Conservation (phyloP, 129 eudicot species). For the Daucus carota region DH1_v3.0 NC_030383.2:5357001-5357500, state of each 20-base stretch:
- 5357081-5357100: constrained; percentile 69
- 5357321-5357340: neutral
- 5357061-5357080: constrained; percentile 71
- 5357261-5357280: constrained; percentile 56
- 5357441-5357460: constrained; percentile 89
- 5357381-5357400: constrained; percentile 84
- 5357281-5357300: constrained; percentile 24
- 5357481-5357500: constrained; percentile 74
- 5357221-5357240: constrained; percentile 59
- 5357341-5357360: neutral
- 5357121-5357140: constrained; percentile 73
- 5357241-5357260: constrained; percentile 45
- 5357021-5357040: constrained; percentile 30
- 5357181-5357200: constrained; percentile 73
- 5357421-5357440: constrained; percentile 94
- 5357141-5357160: constrained; percentile 55
- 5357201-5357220: constrained; percentile 48
- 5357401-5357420: constrained; percentile 88
- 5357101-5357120: constrained; percentile 50
- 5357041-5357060: constrained; percentile 69
- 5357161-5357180: constrained; percentile 58
- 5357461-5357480: constrained; percentile 67
- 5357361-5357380: constrained; percentile 66
- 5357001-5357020: neutral
- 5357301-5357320: neutral